Base-by-base conservation (phyloP, 2,329 filamentous ascomycete genomes). In the Penicillium sp. region DNA sequence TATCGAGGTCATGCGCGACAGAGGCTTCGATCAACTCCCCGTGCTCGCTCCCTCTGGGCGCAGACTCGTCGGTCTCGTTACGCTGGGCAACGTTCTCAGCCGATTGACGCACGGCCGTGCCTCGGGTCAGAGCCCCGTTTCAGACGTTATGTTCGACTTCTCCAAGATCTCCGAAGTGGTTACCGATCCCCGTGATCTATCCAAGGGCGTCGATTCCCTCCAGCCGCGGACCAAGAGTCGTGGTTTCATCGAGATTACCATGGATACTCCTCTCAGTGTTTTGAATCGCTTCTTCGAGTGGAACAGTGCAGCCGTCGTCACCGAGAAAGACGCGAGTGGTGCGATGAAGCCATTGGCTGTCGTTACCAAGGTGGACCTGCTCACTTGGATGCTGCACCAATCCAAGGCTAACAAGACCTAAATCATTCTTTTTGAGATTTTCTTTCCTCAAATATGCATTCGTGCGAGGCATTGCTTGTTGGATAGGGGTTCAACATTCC, bases 1-100 rank as follows among this genome's bases (percentile, higher is more conserved):
- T 45, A 90, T 97, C 58, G 93, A 99, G 75, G 91, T 88, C 54
- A 97, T 99, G 93, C 89, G 92, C 60, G 93, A 99, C 66, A 95
- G 93, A 75, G 89, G 90, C 55, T 99, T 96, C 69, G 95, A 99
- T 67, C 95, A 99, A 74, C 86, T 99, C 35, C 93, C 93, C 36
- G 93, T 99, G 13, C 84, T 95, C 8, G 79, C 84, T 0, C 75
- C 83, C 14, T 80, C 80, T 4, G 83, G 83, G 54, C 80, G 77
- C 55, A 84, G 83, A 64, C 86, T 99, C 6, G 89, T 95, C 42
- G 93, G 93, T 29, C 82, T 99, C 6, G 88, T 99, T 33, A 99
- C 93, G 0, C 82, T 99, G 25, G 93, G 95, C 37, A 97, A 99
- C 72, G 79, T 97, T 45, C 83, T 99, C 42, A 91, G 86, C 63